A percentile compares a stretch with the other conserved stretches of the same genome.
Evolutionary conservation across 352 stramenopile genomes (phyloP).

Genomic region (Phytophthora crassamura): DNA sequence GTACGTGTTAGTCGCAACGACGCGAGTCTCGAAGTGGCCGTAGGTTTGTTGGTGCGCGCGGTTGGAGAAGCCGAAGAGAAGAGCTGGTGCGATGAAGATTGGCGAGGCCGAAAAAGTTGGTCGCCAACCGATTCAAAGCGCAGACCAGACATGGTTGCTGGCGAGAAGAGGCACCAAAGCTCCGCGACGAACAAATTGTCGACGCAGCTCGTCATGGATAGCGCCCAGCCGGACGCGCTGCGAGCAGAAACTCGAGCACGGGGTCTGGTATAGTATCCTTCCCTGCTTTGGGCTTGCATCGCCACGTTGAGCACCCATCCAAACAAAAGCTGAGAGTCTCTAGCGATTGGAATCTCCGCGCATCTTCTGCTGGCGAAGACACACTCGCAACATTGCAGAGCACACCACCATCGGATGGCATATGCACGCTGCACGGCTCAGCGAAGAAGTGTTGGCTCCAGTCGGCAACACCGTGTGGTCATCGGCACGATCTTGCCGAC

Average conservation of each 20-base stretch:
- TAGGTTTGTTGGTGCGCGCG: conserved; percentile 1
- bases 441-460: neutral
- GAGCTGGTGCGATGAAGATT: conserved; percentile 16
- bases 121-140: too few species aligned
- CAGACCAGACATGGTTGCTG: conserved; percentile 4
- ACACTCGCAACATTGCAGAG: neutral
- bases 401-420: conserved; percentile 21
- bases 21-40: conserved; percentile 40
- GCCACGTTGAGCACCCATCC: conserved; percentile 18
- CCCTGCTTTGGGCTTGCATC: conserved; percentile 14
- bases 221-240: conserved; percentile 14
- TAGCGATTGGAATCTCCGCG: conserved; percentile 11
- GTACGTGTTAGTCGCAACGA: conserved; percentile 3
- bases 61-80: conserved; percentile 6
- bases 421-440: conserved; percentile 4
- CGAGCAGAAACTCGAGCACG: conserved; percentile 25
- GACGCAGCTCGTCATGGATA: conserved; percentile 19
- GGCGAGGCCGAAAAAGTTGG: neutral
- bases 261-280: conserved; percentile 12
- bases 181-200: conserved; percentile 2
- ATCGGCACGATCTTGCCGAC: too few species aligned
- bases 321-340: conserved; percentile 5
- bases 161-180: conserved; percentile 1
- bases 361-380: conserved; percentile 17
- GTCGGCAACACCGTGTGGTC: too few species aligned